Evolutionary conservation across 225 moss, liverwort and hornwort species (phyloP).

Genomic region (Antitrichia curtipendula): DNA sequence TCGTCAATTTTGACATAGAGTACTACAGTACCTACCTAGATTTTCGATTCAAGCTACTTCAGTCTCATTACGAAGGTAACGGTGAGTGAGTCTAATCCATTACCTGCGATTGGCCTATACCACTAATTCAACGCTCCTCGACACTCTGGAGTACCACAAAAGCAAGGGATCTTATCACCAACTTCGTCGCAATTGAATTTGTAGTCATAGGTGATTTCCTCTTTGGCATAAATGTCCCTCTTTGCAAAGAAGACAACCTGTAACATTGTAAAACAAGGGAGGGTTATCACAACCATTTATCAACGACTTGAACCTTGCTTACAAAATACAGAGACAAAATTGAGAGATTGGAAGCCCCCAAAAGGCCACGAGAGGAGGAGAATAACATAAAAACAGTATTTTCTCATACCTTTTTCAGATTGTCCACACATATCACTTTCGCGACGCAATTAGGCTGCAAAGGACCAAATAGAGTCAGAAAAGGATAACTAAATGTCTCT

Average conservation of each 20-base stretch:
- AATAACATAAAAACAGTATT: background rate
- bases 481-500: background rate
- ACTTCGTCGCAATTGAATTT: slow-evolving; percentile 97
- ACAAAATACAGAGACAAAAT: background rate
- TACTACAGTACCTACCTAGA: slow-evolving; percentile 12
- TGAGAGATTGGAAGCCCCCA: background rate
- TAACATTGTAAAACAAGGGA: background rate
- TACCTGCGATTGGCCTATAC: background rate
- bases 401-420: slow-evolving; percentile 64
- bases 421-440: slow-evolving; percentile 93
- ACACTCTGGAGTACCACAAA: slow-evolving; percentile 79
- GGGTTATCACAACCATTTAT: background rate
- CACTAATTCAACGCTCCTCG: slow-evolving; percentile 83
- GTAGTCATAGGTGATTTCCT: slow-evolving; percentile 95
- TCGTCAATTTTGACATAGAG: slow-evolving; percentile 2
- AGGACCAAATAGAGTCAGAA: background rate
- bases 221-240: slow-evolving; percentile 79
- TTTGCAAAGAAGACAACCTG: slow-evolving; percentile 97
- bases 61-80: background rate
- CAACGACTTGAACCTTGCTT: background rate
- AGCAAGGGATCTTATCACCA: slow-evolving; percentile 92
- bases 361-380: background rate
- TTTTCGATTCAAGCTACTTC: slow-evolving; percentile 8
- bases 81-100: background rate
- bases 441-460: slow-evolving; percentile 96